Base-by-base conservation (phyloP, 495 filamentous ascomycete species). In the Hypoxylon fragiforme region DNA sequence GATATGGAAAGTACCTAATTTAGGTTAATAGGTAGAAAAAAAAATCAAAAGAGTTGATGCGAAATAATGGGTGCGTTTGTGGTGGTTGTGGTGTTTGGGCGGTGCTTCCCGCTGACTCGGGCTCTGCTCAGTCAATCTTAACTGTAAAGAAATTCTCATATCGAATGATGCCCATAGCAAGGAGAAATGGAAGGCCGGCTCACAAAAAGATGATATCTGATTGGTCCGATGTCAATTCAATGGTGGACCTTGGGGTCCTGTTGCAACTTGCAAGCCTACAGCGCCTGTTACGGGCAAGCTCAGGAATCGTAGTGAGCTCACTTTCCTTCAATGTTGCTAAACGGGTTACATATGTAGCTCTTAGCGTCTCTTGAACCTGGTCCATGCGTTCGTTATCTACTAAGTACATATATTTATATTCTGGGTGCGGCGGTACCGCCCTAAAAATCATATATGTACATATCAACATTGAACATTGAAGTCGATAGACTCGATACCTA, bases 181-280 rank as follows among this genome's bases (percentile, higher is more conserved):
- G 57, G 44, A 37, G 47, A 62, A 62, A 57, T 35, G 58, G 58
- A 62, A 39, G 47, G n/a, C 53, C 51, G 51, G 59, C 59, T 62
- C 59, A 50, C 59, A 57, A 62, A 62, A 57, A 15, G 21, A 21
- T 40, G 3, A n/a, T 2, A n/a, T 16, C 31, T 58, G 0, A 63
- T 63, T 63, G 54, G 59, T 21, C 21, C 1, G 9, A 52, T 22
- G 36, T 37, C 37, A 3, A 8, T 43, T 26, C 21, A n/a, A 0
- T 13, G 28, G 52, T 56, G 58, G 58, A 19, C 24, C 45, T 42
- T 13, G 19, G 24, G n/a, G 55, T 32, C 9, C 12, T 39, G 1
- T 14, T 4, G 15, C 14, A 54, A 26, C n/a, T n/a, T n/a, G n/a
- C n/a, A n/a, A n/a, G n/a, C n/a, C n/a, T n/a, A n/a, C n/a, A n/a